Percentiles rank a stretch among this genome's conserved stretches.
Evolutionary conservation across 495 filamentous ascomycete species (phyloP).

Genomic region (Penicillium cinerascens): DNA sequence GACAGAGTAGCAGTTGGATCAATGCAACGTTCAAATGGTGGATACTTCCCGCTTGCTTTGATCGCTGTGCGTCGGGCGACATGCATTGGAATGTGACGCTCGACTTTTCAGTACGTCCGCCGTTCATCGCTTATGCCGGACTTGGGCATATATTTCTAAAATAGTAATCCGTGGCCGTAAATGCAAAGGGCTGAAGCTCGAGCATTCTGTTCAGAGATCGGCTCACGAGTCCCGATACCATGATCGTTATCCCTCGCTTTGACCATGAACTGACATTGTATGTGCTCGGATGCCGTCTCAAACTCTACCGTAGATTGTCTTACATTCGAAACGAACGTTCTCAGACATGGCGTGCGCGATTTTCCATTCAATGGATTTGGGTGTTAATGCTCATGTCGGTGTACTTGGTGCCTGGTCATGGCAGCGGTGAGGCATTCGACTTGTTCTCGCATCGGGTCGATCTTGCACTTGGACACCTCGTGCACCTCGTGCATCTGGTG

Average conservation of each 20-base stretch:
- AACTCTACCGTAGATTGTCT: not conserved
- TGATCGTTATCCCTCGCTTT: constrained; percentile 5
- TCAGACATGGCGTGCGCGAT: not conserved
- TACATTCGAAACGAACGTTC: not conserved
- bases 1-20: not conserved
- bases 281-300: constrained; percentile 1
- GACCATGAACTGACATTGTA: not conserved
- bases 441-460: not conserved
- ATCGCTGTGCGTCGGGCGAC: constrained; percentile 9
- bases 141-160: not conserved
- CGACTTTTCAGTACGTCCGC: not conserved
- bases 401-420: not conserved
- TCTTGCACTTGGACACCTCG: not conserved
- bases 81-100: constrained; percentile 32
- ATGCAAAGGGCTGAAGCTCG: too few relatives aligned
- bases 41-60: constrained; percentile 9
- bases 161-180: not conserved
- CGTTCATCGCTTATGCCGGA: constrained; percentile 9
- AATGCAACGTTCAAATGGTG: constrained; percentile 6
- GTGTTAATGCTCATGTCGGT: not conserved
- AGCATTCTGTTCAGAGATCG: not conserved
- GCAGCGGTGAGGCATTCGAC: not conserved
- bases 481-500: not conserved
- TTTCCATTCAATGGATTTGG: not conserved
- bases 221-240: too few relatives aligned